These are phyloP conservation scores for Cyclotella baltica DNA, from an alignment of 108 stramenopile species.

Conservation along the genomic window DNA sequence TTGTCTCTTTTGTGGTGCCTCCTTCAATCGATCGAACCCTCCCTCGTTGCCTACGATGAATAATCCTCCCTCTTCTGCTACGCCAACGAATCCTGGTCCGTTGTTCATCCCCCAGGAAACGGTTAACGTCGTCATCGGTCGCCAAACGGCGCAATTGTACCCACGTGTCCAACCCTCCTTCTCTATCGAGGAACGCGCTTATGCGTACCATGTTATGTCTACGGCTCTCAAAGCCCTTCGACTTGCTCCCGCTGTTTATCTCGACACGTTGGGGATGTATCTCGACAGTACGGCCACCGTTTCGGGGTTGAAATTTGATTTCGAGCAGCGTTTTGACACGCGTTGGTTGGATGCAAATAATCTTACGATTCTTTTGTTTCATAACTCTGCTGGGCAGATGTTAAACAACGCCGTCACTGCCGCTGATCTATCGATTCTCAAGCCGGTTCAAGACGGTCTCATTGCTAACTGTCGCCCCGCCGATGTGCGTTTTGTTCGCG, in stretches of 20 bases:
- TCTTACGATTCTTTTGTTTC: background rate
- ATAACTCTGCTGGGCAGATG: too few relatives aligned
- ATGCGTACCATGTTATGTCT: background rate
- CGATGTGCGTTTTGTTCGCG: slow-evolving; percentile 1
- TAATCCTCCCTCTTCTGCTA: too few relatives aligned
- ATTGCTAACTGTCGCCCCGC: background rate
- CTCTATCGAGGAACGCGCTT: background rate
- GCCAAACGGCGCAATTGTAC: background rate
- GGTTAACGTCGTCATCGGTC: background rate
- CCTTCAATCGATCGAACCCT: too few relatives aligned
- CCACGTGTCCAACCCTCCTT: background rate
- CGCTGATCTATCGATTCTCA: background rate
- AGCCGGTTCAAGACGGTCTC: too few relatives aligned
- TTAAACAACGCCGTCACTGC: too few relatives aligned
- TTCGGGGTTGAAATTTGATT: background rate
- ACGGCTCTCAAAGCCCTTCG: background rate
- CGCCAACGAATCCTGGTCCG: too few relatives aligned
- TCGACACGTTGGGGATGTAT: background rate
- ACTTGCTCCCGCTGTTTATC: background rate
- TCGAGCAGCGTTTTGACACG: background rate
- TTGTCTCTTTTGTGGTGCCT: too few relatives aligned
- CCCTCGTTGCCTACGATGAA: too few relatives aligned
- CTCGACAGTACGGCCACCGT: background rate
- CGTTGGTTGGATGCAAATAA: too few relatives aligned
- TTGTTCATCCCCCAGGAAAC: background rate